Evolutionary conservation across 2,329 filamentous ascomycete genomes (phyloP).

Genomic region (Teratosphaeria gauchensis): DNA sequence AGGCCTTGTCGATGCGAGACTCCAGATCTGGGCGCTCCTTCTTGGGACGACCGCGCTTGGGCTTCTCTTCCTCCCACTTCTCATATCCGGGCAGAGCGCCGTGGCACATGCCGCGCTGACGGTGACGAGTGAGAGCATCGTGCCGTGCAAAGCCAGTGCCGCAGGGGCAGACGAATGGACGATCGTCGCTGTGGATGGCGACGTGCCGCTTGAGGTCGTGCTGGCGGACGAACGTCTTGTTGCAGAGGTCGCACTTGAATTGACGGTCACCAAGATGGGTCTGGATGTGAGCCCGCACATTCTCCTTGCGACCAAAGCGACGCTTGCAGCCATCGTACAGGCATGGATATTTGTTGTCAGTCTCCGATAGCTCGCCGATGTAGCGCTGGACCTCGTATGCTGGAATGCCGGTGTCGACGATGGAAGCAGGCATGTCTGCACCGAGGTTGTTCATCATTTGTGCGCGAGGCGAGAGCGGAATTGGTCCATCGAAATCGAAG

Average conservation of each 20-base stretch:
- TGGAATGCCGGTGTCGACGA: conserved; percentile 73
- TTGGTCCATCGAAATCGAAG: conserved; percentile 18
- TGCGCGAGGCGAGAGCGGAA: conserved; percentile 23
- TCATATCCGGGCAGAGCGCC: conserved; percentile 73
- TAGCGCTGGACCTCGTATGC: conserved; percentile 57
- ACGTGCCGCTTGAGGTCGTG: conserved; percentile 95
- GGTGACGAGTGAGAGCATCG: conserved; percentile 86
- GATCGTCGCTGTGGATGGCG: conserved; percentile 94
- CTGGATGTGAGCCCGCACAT: conserved; percentile 97
- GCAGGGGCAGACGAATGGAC: conserved; percentile 89
- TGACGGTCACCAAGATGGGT: conserved; percentile 95
- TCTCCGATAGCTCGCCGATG: conserved; percentile 37
- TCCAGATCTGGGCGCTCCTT: conserved; percentile 53
- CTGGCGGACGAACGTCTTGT: conserved; percentile 92
- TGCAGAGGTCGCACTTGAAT: conserved; percentile 85
- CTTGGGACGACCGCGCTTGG: conserved; percentile 57
- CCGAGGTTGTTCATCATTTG: conserved; percentile 38
- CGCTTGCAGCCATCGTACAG: conserved; percentile 65
- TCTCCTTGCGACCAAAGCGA: conserved; percentile 92
- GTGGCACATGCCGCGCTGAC: conserved; percentile 92
- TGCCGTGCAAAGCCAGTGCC: conserved; percentile 91
- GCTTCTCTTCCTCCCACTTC: conserved; percentile 49
- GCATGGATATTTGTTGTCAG: conserved; percentile 38
- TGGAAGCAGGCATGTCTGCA: conserved; percentile 48
- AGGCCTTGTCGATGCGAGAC: conserved; percentile 47